A percentile compares a stretch with the other conserved stretches of the same genome.
These are phyloP conservation scores for Aegilops umbellulata DNA, from an alignment of 176 grass and related monocot genomes.

Conservation along the genomic window DNA sequence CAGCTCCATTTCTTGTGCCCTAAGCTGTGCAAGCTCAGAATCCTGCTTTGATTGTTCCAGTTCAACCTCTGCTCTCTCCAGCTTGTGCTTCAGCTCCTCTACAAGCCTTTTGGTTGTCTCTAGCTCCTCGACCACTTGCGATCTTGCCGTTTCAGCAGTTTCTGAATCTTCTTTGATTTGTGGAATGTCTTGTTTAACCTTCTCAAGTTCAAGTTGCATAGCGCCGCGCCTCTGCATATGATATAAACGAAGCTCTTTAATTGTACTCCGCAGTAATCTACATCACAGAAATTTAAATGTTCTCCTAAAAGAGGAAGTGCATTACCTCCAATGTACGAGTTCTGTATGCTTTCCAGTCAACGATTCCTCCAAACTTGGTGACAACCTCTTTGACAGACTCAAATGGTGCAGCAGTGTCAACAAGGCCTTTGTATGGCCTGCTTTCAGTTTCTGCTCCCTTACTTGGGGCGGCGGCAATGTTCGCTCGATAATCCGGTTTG, in stretches of 20 bases:
- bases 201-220: slow-evolving; percentile 69
- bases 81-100: slow-evolving; percentile 74
- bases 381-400: slow-evolving; percentile 92
- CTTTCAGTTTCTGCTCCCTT: slow-evolving; percentile 37
- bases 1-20: slow-evolving; percentile 68
- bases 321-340: slow-evolving; percentile 63
- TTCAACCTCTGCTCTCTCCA: slow-evolving; percentile 78
- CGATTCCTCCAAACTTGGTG: slow-evolving; percentile 84
- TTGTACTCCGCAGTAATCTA: too few species aligned
- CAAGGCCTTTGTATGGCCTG: slow-evolving; percentile 45
- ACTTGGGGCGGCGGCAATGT: slow-evolving; percentile 16
- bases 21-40: slow-evolving; percentile 69
- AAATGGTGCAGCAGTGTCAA: slow-evolving; percentile 82
- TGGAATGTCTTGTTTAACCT: slow-evolving; percentile 62
- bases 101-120: slow-evolving; percentile 51
- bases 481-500: slow-evolving; percentile 1
- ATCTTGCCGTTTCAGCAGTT: slow-evolving; percentile 57
- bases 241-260: too few species aligned
- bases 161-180: slow-evolving; percentile 50
- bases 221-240: slow-evolving; percentile 55
- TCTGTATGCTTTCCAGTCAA: slow-evolving; percentile 94
- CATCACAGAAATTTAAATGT: not conserved
- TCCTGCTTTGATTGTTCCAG: slow-evolving; percentile 83
- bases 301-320: not conserved
- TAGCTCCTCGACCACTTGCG: slow-evolving; percentile 52